A percentile compares a stretch with the other conserved stretches of the same genome.
These are phyloP conservation scores for Fusarium compactum DNA, from an alignment of 2,329 filamentous ascomycete species.

Conservation along the genomic window DNA sequence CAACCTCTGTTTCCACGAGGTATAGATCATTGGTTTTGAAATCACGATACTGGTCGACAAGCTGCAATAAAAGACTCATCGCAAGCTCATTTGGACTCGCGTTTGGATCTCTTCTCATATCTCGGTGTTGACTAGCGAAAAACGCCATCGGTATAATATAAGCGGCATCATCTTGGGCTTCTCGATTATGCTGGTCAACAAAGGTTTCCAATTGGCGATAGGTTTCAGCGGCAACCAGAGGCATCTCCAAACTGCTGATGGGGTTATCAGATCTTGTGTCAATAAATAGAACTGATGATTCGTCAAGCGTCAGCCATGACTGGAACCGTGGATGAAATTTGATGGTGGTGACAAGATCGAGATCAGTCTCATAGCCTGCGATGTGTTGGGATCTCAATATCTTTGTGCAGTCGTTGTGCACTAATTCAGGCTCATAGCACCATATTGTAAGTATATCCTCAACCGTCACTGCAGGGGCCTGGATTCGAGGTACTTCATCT, in stretches of 20 bases:
- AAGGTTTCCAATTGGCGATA: neutral
- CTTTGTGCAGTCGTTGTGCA: neutral
- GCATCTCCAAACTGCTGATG: neutral
- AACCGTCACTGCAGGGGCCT: neutral
- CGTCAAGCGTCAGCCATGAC: neutral
- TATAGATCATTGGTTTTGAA: neutral
- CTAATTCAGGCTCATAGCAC: neutral
- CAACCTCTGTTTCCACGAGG: neutral
- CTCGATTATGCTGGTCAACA: neutral
- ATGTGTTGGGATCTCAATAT: neutral
- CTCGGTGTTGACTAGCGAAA: neutral
- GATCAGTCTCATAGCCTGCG: neutral
- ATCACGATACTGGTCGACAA: neutral
- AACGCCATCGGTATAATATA: neutral
- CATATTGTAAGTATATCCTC: neutral
- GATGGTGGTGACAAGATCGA: neutral
- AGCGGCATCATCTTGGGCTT: neutral
- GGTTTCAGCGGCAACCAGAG: neutral
- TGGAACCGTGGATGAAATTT: neutral
- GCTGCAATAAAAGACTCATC: neutral
- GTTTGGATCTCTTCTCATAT: neutral
- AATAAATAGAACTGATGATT: neutral
- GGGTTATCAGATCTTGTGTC: neutral
- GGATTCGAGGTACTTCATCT: neutral
- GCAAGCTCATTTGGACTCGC: neutral